Percentiles rank a stretch among this genome's conserved stretches.
Evolutionary conservation across 2,329 filamentous ascomycete genomes (phyloP).

Genomic region (Aspergillus brunneoviolaceus): DNA sequence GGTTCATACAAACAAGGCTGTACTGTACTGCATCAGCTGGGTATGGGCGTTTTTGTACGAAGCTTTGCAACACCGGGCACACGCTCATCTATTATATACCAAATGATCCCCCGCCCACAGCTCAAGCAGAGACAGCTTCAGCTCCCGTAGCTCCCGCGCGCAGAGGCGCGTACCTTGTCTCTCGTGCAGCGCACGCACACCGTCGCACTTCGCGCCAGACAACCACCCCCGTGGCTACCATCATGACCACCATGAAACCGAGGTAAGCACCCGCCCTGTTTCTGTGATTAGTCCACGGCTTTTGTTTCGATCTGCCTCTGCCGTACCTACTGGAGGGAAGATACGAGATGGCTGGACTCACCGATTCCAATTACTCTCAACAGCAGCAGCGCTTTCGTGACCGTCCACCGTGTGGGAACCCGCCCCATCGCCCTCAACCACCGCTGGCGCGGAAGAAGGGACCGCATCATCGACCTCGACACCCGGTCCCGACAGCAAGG

Average conservation of each 20-base stretch:
- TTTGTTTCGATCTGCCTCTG: too few species aligned
- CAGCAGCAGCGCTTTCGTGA: background rate
- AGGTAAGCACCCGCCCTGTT: background rate
- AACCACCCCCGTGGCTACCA: background rate
- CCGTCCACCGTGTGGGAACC: background rate
- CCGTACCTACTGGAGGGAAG: background rate
- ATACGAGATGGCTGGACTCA: background rate
- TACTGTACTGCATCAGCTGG: too few species aligned
- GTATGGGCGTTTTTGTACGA: too few species aligned
- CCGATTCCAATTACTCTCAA: background rate
- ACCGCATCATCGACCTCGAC: background rate
- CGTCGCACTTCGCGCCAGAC: background rate
- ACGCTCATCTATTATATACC: too few species aligned
- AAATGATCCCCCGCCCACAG: too few species aligned
- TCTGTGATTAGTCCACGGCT: too few species aligned
- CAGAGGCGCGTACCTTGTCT: background rate
- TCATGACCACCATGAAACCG: background rate
- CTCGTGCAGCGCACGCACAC: background rate
- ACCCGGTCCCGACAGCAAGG: background rate
- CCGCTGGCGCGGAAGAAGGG: background rate
- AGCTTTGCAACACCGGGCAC: too few species aligned
- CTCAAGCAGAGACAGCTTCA: too few species aligned
- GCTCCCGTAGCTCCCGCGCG: too few species aligned
- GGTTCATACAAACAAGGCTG: too few species aligned
- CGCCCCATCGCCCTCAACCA: background rate